phyloP scores from a whole-genome alignment of 2,329 filamentous ascomycete species.

The Fusarium subglutinans region DNA sequence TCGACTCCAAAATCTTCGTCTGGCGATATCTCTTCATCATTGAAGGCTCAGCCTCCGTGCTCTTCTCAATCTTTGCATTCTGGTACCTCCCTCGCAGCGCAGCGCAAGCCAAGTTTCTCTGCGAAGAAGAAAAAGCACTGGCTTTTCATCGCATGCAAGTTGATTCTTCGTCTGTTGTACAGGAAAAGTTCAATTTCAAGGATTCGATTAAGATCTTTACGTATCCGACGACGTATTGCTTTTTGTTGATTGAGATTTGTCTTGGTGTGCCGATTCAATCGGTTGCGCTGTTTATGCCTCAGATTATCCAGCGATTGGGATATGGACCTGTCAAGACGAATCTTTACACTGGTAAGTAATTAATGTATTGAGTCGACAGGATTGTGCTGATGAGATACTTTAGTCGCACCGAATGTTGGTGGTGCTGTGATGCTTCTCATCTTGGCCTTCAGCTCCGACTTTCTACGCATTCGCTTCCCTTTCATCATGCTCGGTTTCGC shows the following conservation, averaged over 20 bases:
- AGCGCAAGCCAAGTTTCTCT: background rate
- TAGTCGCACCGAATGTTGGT: background rate
- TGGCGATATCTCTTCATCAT: conserved; percentile 19
- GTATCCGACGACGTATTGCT: conserved; percentile 12
- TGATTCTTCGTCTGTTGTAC: conserved; percentile 8
- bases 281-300: conserved; percentile 9
- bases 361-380: rapidly evolving
- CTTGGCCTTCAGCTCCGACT: conserved; percentile 3
- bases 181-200: conserved; percentile 8
- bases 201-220: conserved; percentile 21
- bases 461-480: background rate
- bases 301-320: conserved; percentile 6
- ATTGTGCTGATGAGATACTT: rapidly evolving
- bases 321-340: conserved; percentile 8
- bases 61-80: conserved; percentile 10
- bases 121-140: background rate
- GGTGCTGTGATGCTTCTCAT: conserved; percentile 17
- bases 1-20: background rate
- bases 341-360: conserved; percentile 5
- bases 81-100: conserved; percentile 14
- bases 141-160: conserved; percentile 18
- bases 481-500: conserved; percentile 17
- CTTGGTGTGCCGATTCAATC: conserved; percentile 12
- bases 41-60: background rate
- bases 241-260: conserved; percentile 15